Evolutionary conservation across 179 eudicot genomes (phyloP).

Genomic region (Spergularia azorica): DNA sequence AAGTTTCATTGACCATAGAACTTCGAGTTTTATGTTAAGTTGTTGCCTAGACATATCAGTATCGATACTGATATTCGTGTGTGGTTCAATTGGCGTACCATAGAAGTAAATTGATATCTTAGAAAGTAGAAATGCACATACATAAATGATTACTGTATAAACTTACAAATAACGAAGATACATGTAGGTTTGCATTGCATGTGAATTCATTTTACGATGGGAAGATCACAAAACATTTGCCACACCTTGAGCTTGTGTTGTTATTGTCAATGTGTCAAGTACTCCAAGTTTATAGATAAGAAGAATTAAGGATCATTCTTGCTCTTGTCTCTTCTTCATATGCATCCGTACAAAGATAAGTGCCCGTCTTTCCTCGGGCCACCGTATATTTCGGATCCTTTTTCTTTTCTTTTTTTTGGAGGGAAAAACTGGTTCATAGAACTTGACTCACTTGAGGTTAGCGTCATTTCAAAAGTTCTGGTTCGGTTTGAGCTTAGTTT

Average conservation of each 20-base stretch:
- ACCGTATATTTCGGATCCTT: slow-evolving; percentile 7
- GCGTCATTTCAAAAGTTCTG: too few relatives aligned
- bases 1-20: too few relatives aligned
- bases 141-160: background rate
- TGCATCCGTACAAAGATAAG: slow-evolving; percentile 12
- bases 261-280: slow-evolving; percentile 18
- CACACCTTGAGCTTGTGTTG: slow-evolving; percentile 13
- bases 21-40: too few relatives aligned
- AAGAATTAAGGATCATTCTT: background rate
- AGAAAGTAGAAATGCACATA: too few relatives aligned
- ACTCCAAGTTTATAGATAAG: slow-evolving; percentile 13
- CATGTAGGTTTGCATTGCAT: background rate
- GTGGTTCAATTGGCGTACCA: too few relatives aligned
- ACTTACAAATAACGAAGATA: background rate
- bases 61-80: too few relatives aligned
- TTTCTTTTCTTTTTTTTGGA: too few relatives aligned
- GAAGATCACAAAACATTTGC: slow-evolving; percentile 8
- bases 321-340: background rate
- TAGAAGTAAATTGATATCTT: too few relatives aligned
- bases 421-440: background rate
- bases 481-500: too few relatives aligned
- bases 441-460: too few relatives aligned
- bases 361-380: slow-evolving; percentile 13
- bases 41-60: too few relatives aligned
- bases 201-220: background rate